Base-by-base conservation (phyloP, 352 stramenopile species). In the Thraustotheca clavata region DNA sequence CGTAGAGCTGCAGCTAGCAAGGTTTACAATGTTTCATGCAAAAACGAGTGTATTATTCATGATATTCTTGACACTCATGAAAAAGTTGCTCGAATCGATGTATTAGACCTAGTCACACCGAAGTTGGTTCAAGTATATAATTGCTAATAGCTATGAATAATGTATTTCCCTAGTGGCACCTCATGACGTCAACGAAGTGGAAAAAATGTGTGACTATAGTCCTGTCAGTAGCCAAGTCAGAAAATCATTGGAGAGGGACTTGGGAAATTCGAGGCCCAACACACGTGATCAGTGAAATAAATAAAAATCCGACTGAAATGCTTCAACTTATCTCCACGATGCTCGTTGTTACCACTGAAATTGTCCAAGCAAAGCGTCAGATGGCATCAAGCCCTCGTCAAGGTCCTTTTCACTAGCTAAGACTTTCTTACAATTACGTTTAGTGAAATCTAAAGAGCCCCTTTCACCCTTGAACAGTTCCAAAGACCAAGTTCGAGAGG, bases 131-230 rank as follows among this genome's bases (percentile, higher is more conserved):
- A 65, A 16, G 57, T 65, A 54, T 32, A 22, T 38, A n/a, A n/a
- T 18, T 18, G 9, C 22, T 16, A 24, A 4, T 11, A 7, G 49
- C 1, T 18, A 12, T 5, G 22, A 34, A 18, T 1, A 2, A 41
- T 35, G 20, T 3, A 14, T 6, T 12, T 9, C n/a, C n/a, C 22
- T 65, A 65, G 57, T 54, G 52, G 20, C 24, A 43, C 8, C 57
- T 65, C 33, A 12, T 65, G 16, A 65, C 57, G 38, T 47, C 20
- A 46, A 65, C 57, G 31, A 65, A 65, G 26, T 65, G 57, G 57
- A 65, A 55, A 24, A 32, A 65, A 20, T 32, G 38, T 24, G 38
- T 65, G 4, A 29, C 20, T 24, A 29, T 43, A 4, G 47, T 43
- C 16, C 46, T 65, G 39, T 65, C 57, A 4, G 20, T 6, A 11